Percentiles rank a stretch among this genome's conserved stretches.
phyloP scores from a whole-genome alignment of 1,139 yeast genomes.

The Hemisphaericaspora xylofermentans region DNA sequence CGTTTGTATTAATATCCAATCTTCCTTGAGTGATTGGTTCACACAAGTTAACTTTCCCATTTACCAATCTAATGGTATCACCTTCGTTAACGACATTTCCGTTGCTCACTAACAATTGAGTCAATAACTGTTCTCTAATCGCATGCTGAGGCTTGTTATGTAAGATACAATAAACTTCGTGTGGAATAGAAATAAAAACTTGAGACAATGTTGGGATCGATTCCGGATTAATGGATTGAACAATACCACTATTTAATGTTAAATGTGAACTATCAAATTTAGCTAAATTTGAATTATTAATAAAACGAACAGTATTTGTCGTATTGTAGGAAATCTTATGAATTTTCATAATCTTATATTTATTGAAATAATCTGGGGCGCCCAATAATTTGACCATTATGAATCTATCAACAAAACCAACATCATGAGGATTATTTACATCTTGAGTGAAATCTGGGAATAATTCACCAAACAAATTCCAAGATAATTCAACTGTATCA shows the following conservation, averaged over 20 bases:
- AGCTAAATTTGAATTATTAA: conserved; percentile 37
- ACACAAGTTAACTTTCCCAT: conserved; percentile 56
- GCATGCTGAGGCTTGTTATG: conserved; percentile 24
- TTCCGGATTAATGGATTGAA: conserved; percentile 28
- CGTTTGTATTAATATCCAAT: conserved; percentile 40
- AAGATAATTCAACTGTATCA: conserved; percentile 35
- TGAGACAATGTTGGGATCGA: conserved; percentile 32
- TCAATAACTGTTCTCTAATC: conserved; percentile 29
- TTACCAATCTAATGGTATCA: conserved; percentile 38
- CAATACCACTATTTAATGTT: conserved; percentile 32
- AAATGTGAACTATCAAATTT: conserved; percentile 29
- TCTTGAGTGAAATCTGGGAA: conserved; percentile 25
- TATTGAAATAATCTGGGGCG: conserved; percentile 41
- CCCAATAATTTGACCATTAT: conserved; percentile 44
- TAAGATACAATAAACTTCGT: conserved; percentile 41
- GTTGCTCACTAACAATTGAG: conserved; percentile 25
- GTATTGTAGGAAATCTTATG: conserved; percentile 25
- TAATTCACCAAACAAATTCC: conserved; percentile 32
- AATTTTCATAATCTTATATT: conserved; percentile 38
- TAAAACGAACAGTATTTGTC: conserved; percentile 31
- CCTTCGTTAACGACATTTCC: conserved; percentile 36
- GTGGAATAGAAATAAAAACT: conserved; percentile 45
- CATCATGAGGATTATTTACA: conserved; percentile 3
- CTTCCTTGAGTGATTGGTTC: conserved; percentile 76
- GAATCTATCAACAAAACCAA: conserved; percentile 18